A percentile compares a stretch with the other conserved stretches of the same genome.
Evolutionary conservation across 2,329 filamentous ascomycete species (phyloP).

Genomic region (Colletotrichum sp.): DNA sequence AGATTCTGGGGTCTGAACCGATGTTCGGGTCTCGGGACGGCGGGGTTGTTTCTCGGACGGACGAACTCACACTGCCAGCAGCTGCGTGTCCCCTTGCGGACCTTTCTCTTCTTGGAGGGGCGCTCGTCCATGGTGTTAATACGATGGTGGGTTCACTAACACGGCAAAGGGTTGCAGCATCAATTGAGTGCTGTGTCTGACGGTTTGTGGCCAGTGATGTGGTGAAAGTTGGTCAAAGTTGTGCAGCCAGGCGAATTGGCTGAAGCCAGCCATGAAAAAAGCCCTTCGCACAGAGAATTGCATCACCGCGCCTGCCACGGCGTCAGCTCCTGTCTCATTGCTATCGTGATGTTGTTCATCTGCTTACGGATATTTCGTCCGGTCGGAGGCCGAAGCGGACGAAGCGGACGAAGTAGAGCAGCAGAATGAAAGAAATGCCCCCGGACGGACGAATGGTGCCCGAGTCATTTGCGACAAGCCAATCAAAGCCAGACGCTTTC

Average conservation of each 20-base stretch:
- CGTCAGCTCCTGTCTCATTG: not conserved
- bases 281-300: not conserved
- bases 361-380: conserved; percentile 13
- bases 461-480: not conserved
- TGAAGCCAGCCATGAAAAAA: not conserved
- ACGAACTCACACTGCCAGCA: conserved; percentile 61
- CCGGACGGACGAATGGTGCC: not conserved
- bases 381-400: conserved; percentile 18
- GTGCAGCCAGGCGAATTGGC: not conserved
- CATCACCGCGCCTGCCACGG: not conserved
- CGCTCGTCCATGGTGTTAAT: conserved; percentile 5
- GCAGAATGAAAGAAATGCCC: not conserved
- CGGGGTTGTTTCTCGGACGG: not conserved
- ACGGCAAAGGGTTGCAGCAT: not conserved
- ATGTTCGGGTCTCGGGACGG: not conserved
- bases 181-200: not conserved
- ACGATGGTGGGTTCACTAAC: not conserved
- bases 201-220: not conserved
- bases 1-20: not conserved
- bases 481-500: not conserved
- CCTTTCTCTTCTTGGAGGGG: conserved; percentile 38
- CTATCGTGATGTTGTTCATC: not conserved
- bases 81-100: conserved; percentile 61
- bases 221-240: not conserved
- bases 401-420: not conserved